Base-by-base conservation (phyloP, 2,329 filamentous ascomycete species). In the Colletotrichum euphorbiae region DNA sequence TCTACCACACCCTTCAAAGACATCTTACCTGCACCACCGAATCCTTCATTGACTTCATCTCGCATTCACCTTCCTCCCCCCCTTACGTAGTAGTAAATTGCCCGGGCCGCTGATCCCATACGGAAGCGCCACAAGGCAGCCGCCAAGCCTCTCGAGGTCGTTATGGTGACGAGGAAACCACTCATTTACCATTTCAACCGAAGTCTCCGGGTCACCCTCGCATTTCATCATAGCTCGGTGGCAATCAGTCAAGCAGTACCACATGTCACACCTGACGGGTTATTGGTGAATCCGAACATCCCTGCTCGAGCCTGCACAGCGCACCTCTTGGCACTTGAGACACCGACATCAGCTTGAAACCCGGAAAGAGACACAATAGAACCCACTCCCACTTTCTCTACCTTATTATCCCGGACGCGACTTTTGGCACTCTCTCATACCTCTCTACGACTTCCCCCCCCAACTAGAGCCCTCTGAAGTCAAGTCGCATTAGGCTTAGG, bases 271-370 rank as follows among this genome's bases (percentile, higher is more conserved):
- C 55, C 61, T 55, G 54, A 60, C 61, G 40, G 61, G 17, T 33
- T 13, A n/a, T 48, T 48, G 46, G n/a, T 24, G 46, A 63, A 31
- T 38, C 61, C 40, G 54, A 60, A 19, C 48, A 69, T 60, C 66
- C 66, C 66, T 69, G 65, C 43, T 63, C 51, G 12, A 19, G 50
- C 28, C 33, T 24, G 57, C 58, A 33, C 40, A 19, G 40, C 48
- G 48, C 54, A 56, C 19, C 31, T 54, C 65, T 66, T 69, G 66
- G 66, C 66, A 36, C 31, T 19, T 59, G 55, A 65, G 31, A 65
- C 46, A 52, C 58, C 17, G 46, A 38, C 55, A 36, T 40, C 54
- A 43, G 31, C 33, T 58, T 64, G 46, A 63, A 64, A 67, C 61
- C 11, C 36, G 36, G 24, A 60, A 68, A 65, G 61, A 60, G 24